Evolutionary conservation across 2,329 filamentous ascomycete species (phyloP), one percentile per base, ranked within the genome.

Genomic region (Colletotrichum costaricense): DNA sequence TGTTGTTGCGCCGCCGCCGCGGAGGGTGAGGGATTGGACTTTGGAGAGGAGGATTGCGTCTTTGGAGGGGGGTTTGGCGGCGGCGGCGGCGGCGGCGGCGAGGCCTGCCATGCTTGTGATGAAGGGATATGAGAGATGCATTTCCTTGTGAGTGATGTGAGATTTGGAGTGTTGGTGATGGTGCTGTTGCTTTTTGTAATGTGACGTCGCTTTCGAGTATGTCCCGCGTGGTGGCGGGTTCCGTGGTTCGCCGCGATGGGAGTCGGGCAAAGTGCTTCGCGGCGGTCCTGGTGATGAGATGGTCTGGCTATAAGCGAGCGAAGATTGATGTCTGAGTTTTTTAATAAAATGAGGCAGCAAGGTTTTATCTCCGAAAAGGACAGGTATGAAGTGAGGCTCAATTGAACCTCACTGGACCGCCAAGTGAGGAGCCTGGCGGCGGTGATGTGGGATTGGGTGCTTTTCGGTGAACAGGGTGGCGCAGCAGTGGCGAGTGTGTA

Each of bases 11-110:
- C 82, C 82, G 74, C 88, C 88, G 76, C 89, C 88, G 73, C 91
- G 92, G 14, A 98, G 89, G 7, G 95, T 98, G 54, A 98, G 89
- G 60, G 93, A 88, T 76, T 94, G 90, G 68, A 98, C 93, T 2
- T 87, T 78, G 30, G 88, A 90, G 77, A 91, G 86, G 71, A 89
- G 87, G 79, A 91, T 88, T 70, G 88, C 88, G 78, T 89, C 83
- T 52, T 84, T 85, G 70, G 88, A 84, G 58, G 88, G 84, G 58
- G 78, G 65, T 54, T 77, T 68, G 70, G 77, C 59, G 54, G 67
- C 57, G 64, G 58, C 26, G 63, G 80, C 76, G 63, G 80, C 76
- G 63, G 76, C 57, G 58, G 22, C 14, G 59, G 22, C 6, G 55
- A 69, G 64, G 7, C 28, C n/a, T 30, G 42, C 19, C 19, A 77